Evolutionary conservation across 345 rosid species (phyloP).

Genomic region (Eucalyptus fibrosa): DNA sequence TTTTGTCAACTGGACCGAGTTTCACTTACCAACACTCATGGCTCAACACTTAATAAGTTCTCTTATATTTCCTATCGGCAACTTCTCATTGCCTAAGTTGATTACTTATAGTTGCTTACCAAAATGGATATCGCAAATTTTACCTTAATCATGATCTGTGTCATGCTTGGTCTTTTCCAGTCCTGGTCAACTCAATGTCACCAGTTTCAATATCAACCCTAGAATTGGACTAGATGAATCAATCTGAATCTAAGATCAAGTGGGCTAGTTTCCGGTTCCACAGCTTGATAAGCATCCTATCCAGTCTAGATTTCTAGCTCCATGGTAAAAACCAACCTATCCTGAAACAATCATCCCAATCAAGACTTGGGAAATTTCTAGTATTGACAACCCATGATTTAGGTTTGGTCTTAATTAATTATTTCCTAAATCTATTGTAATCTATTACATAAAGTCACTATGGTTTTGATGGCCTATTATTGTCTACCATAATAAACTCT

Average conservation of each 20-base stretch:
- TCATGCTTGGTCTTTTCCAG: not conserved
- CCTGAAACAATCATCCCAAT: accelerated
- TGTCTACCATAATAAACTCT: not conserved
- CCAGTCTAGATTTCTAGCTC: accelerated
- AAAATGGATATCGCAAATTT: not conserved
- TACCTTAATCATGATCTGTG: not conserved
- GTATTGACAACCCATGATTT: not conserved
- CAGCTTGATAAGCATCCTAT: accelerated
- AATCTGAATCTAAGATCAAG: accelerated
- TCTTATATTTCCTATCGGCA: not conserved
- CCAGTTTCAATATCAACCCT: no score
- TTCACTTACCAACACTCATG: not conserved
- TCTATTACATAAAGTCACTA: not conserved
- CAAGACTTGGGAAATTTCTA: not conserved
- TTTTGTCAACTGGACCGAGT: not conserved
- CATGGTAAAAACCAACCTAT: no score
- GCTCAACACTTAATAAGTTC: not conserved
- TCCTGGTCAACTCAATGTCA: accelerated
- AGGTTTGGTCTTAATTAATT: not conserved
- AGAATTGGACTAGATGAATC: no score
- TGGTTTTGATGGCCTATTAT: accelerated
- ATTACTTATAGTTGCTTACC: not conserved
- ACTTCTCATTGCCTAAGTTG: not conserved
- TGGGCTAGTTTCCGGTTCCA: no score
- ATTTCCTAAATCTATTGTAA: not conserved